Evolutionary conservation across 371 early-diverging fungal genomes (phyloP), one percentile per base, ranked within the genome.

Genomic region (Umbelopsis sp.): DNA sequence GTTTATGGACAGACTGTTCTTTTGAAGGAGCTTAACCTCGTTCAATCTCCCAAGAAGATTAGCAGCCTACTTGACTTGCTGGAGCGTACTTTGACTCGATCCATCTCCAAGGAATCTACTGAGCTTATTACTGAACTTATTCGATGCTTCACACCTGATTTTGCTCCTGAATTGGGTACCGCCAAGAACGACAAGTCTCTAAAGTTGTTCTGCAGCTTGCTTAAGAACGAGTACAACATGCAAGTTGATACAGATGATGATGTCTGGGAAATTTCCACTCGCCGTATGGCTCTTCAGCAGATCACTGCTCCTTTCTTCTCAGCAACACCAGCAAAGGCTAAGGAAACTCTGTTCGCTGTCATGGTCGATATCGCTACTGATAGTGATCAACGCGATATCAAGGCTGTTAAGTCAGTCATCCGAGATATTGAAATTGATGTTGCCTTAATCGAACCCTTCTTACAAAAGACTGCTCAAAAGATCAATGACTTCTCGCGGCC

Each of bases 351-450:
- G 24, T 88, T 93, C 63, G 65, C 75, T 22, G 76, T 86, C 6
- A 73, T 96, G 50, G 74, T 94, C 32, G 84, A 90, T 64, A 80
- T 91, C 62, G 89, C 89, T 9, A 86, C 89, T 38, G 84, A 87
- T 5, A 90, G 88, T 32, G 76, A 82, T 37, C 86, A 88, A 69
- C 80, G 86, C 53, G 85, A 88, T 20, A 83, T 88, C 12, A 83
- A 83, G 22, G 80, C 80, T 0, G 81, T 85, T 51, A 91, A 91
- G 80, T 73, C 74, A 20, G 85, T 90, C 3, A 76, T 92, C 46
- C 71, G 78, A 7, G 69, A 75, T 16, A 72, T 94, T 63, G 77
- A 80, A 12, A 66, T 93, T n/a, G 76, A 83, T 48, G 87, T 88
- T 41, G 74, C 74, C 44, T 68, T 83, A 70, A 72, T 79, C 66